Conservation (phyloP, 345 rosid species). For the Rhizophora mangle region DNA sequence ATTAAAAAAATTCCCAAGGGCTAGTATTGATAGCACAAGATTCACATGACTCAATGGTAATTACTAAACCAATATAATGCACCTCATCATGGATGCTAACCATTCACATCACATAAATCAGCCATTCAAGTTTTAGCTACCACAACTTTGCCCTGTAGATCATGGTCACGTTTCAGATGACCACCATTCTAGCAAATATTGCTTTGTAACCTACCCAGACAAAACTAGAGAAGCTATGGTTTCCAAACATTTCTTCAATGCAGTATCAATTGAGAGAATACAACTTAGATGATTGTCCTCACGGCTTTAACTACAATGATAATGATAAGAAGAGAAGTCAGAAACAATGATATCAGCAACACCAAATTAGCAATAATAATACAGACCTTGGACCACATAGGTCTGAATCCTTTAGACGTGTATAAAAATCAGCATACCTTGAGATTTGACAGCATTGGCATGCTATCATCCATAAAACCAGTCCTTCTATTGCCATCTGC, state of each 20-base stretch:
- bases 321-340: neutral
- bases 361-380: neutral
- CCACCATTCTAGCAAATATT: neutral
- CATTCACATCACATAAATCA: too few species aligned
- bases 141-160: neutral
- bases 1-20: too few species aligned
- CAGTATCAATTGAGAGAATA: too few species aligned
- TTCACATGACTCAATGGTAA: too few species aligned
- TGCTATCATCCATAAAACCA: slow-evolving; percentile 22
- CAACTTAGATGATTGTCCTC: too few species aligned
- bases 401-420: neutral
- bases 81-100: too few species aligned
- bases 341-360: neutral
- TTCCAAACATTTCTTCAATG: neutral
- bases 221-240: neutral
- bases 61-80: too few species aligned
- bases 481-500: slow-evolving; percentile 26
- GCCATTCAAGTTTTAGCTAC: too few species aligned
- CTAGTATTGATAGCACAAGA: too few species aligned
- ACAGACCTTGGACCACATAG: too few species aligned
- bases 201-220: neutral
- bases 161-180: neutral
- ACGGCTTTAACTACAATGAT: too few species aligned
- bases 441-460: slow-evolving; percentile 20
- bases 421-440: slow-evolving; percentile 36